phyloP scores from a whole-genome alignment of 331 rosid species.

The Pyracantha coccinea region DNA sequence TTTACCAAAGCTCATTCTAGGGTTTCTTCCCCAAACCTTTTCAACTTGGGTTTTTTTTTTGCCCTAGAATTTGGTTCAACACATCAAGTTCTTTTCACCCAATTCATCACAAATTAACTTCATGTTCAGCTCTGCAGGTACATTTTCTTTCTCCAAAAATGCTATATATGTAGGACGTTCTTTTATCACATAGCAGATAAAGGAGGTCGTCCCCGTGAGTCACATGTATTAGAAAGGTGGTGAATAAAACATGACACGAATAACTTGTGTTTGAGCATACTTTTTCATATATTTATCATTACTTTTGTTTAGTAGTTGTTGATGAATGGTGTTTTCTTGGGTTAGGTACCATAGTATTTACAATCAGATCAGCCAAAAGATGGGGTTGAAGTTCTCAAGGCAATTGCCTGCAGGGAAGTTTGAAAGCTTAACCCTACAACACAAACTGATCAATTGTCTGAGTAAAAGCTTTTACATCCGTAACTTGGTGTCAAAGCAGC shows the following conservation, averaged over 20 bases:
- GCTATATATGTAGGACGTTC: too few relatives aligned
- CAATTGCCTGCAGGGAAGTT: conserved; percentile 27
- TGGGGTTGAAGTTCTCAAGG: conserved; percentile 67
- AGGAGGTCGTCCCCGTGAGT: too few relatives aligned
- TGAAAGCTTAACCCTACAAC: conserved; percentile 33
- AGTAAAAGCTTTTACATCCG: conserved; percentile 58
- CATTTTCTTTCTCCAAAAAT: background rate
- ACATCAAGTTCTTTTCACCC: background rate
- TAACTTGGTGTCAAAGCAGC: conserved; percentile 83
- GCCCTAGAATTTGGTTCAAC: conserved; percentile 47
- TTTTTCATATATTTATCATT: background rate
- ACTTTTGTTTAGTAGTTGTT: background rate
- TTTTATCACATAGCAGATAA: too few relatives aligned
- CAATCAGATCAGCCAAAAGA: conserved; percentile 27
- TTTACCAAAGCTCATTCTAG: conserved; percentile 28
- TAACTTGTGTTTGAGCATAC: background rate
- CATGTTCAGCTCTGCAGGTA: conserved; percentile 28
- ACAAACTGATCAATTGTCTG: conserved; percentile 58
- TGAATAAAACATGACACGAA: background rate
- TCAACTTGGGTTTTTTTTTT: background rate
- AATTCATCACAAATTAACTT: conserved; percentile 17
- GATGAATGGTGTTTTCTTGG: background rate
- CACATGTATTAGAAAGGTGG: background rate
- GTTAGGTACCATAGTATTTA: conserved; percentile 23
- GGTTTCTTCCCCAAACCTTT: conserved; percentile 33